A percentile compares a stretch with the other conserved stretches of the same genome.
Conservation (phyloP, 257 asterid genomes). For the Coffea eugenioides region DNA sequence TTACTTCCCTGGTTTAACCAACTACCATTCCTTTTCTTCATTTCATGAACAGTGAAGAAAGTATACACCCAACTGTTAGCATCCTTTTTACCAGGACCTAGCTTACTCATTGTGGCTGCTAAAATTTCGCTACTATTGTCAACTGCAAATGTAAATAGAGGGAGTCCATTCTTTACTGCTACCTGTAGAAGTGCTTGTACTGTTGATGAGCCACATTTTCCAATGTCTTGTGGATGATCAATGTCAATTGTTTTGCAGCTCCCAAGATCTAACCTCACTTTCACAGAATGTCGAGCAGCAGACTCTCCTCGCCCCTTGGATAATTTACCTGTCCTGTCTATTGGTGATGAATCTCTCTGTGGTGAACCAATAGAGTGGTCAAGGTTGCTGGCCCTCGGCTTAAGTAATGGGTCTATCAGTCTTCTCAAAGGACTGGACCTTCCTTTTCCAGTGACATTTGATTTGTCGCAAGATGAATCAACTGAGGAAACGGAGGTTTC, state of each 20-base stretch:
- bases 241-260: constrained; percentile 34
- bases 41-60: constrained; percentile 55
- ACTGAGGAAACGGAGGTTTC: constrained; percentile 25
- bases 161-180: constrained; percentile 68
- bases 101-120: constrained; percentile 64
- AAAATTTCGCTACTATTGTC: constrained; percentile 56
- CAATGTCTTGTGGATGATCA: constrained; percentile 28
- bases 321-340: constrained; percentile 25
- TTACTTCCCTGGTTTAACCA: constrained; percentile 54
- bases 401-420: constrained; percentile 66
- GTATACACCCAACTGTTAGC: constrained; percentile 50
- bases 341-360: constrained; percentile 29
- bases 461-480: constrained; percentile 34
- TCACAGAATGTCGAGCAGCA: constrained; percentile 33
- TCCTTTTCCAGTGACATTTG: constrained; percentile 43
- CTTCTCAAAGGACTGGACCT: constrained; percentile 80
- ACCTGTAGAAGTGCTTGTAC: constrained; percentile 74
- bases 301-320: constrained; percentile 30
- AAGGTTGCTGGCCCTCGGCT: constrained; percentile 48
- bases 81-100: constrained; percentile 34
- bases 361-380: constrained; percentile 25
- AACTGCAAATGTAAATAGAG: constrained; percentile 72
- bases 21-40: constrained; percentile 47
- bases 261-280: constrained; percentile 39
- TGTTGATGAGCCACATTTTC: constrained; percentile 32